Evolutionary conservation across 2,329 filamentous ascomycete species (phyloP).

Genomic region (Capronia epimyces): DNA sequence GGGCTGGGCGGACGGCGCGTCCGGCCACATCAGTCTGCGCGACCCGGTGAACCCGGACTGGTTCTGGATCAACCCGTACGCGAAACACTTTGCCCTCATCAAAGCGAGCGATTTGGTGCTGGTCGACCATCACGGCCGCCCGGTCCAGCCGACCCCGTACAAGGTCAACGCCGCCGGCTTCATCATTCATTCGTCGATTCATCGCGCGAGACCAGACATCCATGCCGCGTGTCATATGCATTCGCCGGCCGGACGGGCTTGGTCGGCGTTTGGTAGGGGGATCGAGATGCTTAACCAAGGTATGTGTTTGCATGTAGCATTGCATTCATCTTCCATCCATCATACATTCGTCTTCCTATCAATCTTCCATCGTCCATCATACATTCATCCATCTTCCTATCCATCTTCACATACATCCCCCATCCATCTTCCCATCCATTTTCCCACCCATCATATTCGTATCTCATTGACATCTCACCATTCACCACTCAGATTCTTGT

Average conservation of each 20-base stretch:
- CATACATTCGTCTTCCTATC: too few relatives aligned
- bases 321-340: not conserved
- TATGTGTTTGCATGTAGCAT: not conserved
- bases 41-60: conserved; percentile 55
- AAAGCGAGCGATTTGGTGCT: conserved; percentile 61
- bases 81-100: conserved; percentile 56
- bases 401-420: too few relatives aligned
- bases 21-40: conserved; percentile 58
- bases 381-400: too few relatives aligned
- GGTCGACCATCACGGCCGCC: conserved; percentile 57
- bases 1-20: conserved; percentile 56
- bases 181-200: conserved; percentile 50
- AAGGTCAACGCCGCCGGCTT: conserved; percentile 45
- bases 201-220: conserved; percentile 51
- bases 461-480: too few relatives aligned
- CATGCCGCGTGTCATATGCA: conserved; percentile 52
- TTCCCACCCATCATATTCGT: too few relatives aligned
- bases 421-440: too few relatives aligned
- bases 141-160: conserved; percentile 43
- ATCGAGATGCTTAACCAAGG: conserved; percentile 44
- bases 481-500: conserved; percentile 33
- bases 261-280: conserved; percentile 38
- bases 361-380: too few relatives aligned
- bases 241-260: conserved; percentile 46
- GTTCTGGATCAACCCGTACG: conserved; percentile 65